Percentiles rank a stretch among this genome's conserved stretches.
Evolutionary conservation across 768 basidiomycete genomes (phyloP).

Genomic region (Leucocoprinus sp.): DNA sequence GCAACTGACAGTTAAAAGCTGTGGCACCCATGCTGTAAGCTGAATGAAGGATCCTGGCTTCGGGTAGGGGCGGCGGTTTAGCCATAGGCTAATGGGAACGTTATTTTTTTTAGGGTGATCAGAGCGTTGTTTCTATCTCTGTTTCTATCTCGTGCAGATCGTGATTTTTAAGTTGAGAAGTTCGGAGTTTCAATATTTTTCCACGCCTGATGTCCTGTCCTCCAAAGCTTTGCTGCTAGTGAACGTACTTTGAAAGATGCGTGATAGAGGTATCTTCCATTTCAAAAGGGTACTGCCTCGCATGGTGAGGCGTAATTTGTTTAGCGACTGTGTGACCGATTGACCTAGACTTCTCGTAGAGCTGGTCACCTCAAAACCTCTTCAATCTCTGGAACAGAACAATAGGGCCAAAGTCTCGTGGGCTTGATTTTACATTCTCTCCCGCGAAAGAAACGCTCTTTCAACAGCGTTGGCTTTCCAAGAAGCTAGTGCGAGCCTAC

Average conservation of each 20-base stretch:
- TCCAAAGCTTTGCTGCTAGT: too few relatives aligned
- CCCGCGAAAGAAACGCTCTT: constrained; percentile 55
- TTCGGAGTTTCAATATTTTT: too few relatives aligned
- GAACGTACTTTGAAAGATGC: constrained; percentile 20
- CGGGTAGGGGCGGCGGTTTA: too few relatives aligned
- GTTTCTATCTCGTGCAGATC: too few relatives aligned
- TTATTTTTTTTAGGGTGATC: too few relatives aligned
- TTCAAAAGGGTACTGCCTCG: constrained; percentile 59
- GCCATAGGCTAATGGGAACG: too few relatives aligned
- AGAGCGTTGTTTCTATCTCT: too few relatives aligned
- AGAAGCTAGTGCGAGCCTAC: constrained; percentile 83
- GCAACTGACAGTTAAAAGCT: too few relatives aligned
- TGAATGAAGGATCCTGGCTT: too few relatives aligned
- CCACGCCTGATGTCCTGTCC: too few relatives aligned
- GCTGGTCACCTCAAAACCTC: constrained; percentile 83
- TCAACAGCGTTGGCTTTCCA: constrained; percentile 87
- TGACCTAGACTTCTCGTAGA: constrained; percentile 35
- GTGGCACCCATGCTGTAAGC: too few relatives aligned
- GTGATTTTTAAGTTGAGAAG: too few relatives aligned
- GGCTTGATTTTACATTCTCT: constrained; percentile 49
- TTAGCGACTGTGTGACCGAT: not conserved
- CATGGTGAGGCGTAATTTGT: constrained; percentile 44
- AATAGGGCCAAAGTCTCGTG: constrained; percentile 31
- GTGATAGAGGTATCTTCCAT: constrained; percentile 29
- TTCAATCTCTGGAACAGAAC: constrained; percentile 86